Conservation (phyloP, 768 basidiomycete species). For the Pholiota microspora region DNA sequence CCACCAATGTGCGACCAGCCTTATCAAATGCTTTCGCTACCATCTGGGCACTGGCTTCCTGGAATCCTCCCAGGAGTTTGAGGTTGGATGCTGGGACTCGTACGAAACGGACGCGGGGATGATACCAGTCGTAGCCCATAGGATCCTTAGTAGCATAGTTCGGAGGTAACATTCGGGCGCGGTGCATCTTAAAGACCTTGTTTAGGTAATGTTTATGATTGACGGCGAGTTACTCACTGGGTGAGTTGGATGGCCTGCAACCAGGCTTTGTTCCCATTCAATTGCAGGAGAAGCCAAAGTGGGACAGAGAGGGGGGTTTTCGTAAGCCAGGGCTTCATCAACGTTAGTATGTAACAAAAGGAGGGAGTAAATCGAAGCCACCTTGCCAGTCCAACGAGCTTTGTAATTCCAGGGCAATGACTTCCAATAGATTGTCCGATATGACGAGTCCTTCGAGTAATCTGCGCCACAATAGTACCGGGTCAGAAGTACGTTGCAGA, state of each 20-base stretch:
- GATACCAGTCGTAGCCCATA: slow-evolving; percentile 51
- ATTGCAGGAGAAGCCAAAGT: slow-evolving; percentile 39
- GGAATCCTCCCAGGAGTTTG: slow-evolving; percentile 42
- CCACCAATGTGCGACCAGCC: slow-evolving; percentile 25
- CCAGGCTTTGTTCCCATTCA: slow-evolving; percentile 58
- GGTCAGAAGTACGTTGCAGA: slow-evolving; percentile 26
- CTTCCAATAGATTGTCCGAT: slow-evolving; percentile 30
- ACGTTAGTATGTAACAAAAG: slow-evolving; percentile 10
- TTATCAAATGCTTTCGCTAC: slow-evolving; percentile 30
- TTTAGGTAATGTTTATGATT: not conserved
- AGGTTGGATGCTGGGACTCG: slow-evolving; percentile 36
- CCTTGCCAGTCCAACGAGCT: slow-evolving; percentile 56
- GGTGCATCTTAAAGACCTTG: slow-evolving; percentile 45
- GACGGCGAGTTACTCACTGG: slow-evolving; percentile 34
- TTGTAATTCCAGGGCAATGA: slow-evolving; percentile 46
- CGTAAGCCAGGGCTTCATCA: slow-evolving; percentile 42
- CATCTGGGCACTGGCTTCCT: slow-evolving; percentile 30
- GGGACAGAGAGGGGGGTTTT: slow-evolving; percentile 45
- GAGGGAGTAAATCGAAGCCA: slow-evolving; percentile 10
- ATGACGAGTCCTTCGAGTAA: slow-evolving; percentile 37
- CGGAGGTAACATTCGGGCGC: slow-evolving; percentile 40
- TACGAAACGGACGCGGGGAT: slow-evolving; percentile 48
- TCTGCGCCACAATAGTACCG: slow-evolving; percentile 40
- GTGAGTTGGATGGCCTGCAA: slow-evolving; percentile 59
- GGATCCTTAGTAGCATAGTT: slow-evolving; percentile 17